Conservation (phyloP, 2,329 filamentous ascomycete genomes). For the Cercospora beticola region DNA sequence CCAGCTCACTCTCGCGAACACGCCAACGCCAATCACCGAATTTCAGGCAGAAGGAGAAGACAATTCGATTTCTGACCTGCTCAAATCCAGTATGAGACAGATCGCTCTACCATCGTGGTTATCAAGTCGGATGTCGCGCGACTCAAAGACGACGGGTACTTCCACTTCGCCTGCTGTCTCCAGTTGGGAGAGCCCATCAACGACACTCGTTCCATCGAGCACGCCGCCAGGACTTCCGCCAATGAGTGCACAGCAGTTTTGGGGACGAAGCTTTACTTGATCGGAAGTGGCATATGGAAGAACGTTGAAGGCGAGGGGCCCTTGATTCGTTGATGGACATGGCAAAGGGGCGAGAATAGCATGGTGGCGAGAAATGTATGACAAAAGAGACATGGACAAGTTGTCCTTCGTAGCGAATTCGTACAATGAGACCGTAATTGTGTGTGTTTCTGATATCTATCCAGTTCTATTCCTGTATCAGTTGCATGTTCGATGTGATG, state of each 20-base stretch:
- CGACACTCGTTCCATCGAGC: not conserved
- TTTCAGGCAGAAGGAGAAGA: not conserved
- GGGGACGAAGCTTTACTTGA: not conserved
- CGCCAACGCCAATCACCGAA: not conserved
- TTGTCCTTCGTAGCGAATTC: not conserved
- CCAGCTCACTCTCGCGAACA: not conserved
- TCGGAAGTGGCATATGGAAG: not conserved
- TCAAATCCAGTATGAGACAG: not conserved
- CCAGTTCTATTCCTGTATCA: not conserved
- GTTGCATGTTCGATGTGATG: not conserved
- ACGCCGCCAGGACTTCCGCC: not conserved
- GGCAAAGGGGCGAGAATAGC: not conserved
- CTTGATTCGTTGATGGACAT: not conserved
- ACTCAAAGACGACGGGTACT: not conserved
- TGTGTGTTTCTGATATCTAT: not conserved
- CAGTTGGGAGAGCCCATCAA: not conserved
- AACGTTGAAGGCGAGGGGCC: not conserved
- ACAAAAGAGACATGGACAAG: not conserved
- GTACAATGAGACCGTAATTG: not conserved
- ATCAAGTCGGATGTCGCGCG: conserved; percentile 7
- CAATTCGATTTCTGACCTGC: not conserved
- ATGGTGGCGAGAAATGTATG: no score
- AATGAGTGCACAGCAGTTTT: not conserved
- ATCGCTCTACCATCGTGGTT: conserved; percentile 3
- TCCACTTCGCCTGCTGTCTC: not conserved